Evolutionary conservation across 345 rosid genomes (phyloP).

Genomic region (Aquilaria sinensis): DNA sequence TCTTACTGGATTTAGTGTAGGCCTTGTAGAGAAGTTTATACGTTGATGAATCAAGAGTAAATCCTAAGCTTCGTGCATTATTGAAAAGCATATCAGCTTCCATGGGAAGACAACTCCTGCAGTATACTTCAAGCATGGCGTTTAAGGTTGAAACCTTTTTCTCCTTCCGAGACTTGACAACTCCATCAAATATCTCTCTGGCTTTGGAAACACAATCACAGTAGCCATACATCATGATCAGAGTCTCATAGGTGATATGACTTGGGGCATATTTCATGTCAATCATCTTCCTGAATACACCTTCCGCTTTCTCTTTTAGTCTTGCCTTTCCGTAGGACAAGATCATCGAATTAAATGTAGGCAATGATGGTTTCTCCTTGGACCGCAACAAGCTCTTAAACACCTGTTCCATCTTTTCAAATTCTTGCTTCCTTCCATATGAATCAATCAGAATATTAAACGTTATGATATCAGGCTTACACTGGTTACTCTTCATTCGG

Average conservation of each 20-base stretch:
- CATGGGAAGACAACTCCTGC: conserved; percentile 54
- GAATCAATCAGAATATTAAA: conserved; percentile 80
- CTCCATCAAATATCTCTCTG: conserved; percentile 57
- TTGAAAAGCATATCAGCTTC: conserved; percentile 71
- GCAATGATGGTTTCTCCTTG: conserved; percentile 76
- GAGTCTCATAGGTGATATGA: conserved; percentile 74
- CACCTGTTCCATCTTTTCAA: conserved; percentile 95
- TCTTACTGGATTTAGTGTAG: conserved; percentile 66
- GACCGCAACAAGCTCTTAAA: conserved; percentile 71
- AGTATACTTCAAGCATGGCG: conserved; percentile 79
- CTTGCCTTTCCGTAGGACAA: conserved; percentile 83
- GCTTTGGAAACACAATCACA: conserved; percentile 68
- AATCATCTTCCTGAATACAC: conserved; percentile 47
- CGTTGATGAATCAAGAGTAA: conserved; percentile 53
- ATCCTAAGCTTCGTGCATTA: conserved; percentile 29
- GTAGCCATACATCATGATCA: conserved; percentile 72
- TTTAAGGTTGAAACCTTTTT: conserved; percentile 64
- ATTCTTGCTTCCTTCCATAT: conserved; percentile 75
- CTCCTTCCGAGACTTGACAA: conserved; percentile 49
- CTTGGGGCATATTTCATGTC: conserved; percentile 65
- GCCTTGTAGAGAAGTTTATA: conserved; percentile 87
- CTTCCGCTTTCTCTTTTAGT: conserved; percentile 64
- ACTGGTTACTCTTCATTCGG: conserved; percentile 60
- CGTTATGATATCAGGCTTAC: conserved; percentile 79
- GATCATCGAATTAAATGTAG: conserved; percentile 90